phyloP scores from a whole-genome alignment of 1,284 basidiomycete species.

The Naganishia sp. region DNA sequence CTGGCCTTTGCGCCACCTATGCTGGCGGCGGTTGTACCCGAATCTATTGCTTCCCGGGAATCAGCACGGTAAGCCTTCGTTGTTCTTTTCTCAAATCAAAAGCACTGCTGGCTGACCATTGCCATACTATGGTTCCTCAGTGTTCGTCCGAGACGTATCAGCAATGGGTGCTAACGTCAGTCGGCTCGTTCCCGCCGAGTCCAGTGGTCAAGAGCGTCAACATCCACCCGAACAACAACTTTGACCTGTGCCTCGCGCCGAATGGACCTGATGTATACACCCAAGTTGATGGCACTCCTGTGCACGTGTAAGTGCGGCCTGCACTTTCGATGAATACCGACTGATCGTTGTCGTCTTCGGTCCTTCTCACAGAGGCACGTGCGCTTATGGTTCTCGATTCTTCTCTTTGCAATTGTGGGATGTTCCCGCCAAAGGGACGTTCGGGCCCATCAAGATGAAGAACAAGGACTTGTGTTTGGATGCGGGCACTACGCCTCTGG shows the following conservation, averaged over 20 bases:
- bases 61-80: background rate
- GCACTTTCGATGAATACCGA: background rate
- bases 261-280: conserved; percentile 14
- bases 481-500: conserved; percentile 27
- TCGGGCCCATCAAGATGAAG: conserved; percentile 31
- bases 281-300: conserved; percentile 24
- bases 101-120: background rate
- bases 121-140: background rate
- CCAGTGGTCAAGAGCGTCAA: background rate
- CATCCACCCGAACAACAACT: conserved; percentile 29
- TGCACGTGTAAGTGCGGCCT: conserved; percentile 11
- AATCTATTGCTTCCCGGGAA: conserved; percentile 37
- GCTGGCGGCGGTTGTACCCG: conserved; percentile 30
- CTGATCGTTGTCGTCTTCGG: background rate
- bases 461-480: conserved; percentile 34
- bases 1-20: conserved; percentile 16
- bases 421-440: conserved; percentile 27
- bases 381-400: conserved; percentile 1
- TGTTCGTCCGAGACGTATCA: conserved; percentile 7
- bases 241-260: conserved; percentile 2
- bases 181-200: background rate
- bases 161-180: conserved; percentile 5
- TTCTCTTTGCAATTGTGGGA: conserved; percentile 26
- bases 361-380: background rate
- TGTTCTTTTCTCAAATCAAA: too few relatives aligned